phyloP scores from a whole-genome alignment of 805 yeast genomes.

The Suhomyces canberraensis region DNA sequence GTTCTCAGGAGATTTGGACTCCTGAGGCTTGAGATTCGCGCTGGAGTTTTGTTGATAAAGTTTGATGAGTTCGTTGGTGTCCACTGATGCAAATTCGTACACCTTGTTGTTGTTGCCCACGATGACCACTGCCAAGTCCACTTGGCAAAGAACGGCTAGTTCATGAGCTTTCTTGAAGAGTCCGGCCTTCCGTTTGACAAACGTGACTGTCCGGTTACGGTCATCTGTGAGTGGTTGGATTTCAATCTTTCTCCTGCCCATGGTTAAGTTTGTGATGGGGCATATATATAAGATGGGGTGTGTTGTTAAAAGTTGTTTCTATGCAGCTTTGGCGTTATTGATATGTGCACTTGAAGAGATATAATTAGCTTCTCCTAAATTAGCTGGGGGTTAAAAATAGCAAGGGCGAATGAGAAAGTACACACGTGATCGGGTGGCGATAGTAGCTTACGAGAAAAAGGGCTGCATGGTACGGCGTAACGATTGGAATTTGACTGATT shows the following conservation, averaged over 20 bases:
- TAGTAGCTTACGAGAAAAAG: too few species aligned
- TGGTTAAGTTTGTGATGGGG: slow-evolving; percentile 20
- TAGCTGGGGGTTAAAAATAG: background rate
- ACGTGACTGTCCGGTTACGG: slow-evolving; percentile 81
- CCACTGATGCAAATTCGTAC: slow-evolving; percentile 78
- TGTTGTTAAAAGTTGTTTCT: background rate
- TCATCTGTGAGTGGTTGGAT: slow-evolving; percentile 90
- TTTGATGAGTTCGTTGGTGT: slow-evolving; percentile 38
- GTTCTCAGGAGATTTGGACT: slow-evolving; percentile 60
- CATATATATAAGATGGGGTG: background rate
- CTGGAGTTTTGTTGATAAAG: slow-evolving; percentile 10
- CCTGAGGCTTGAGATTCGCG: slow-evolving; percentile 39
- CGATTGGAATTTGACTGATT: too few species aligned
- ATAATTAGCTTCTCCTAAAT: background rate
- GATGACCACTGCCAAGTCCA: slow-evolving; percentile 87
- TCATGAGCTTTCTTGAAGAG: slow-evolving; percentile 84
- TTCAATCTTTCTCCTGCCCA: slow-evolving; percentile 97
- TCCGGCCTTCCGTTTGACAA: slow-evolving; percentile 92
- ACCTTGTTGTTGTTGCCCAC: slow-evolving; percentile 79
- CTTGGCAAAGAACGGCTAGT: slow-evolving; percentile 85
- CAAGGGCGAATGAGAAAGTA: too few species aligned
- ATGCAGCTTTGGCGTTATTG: background rate
- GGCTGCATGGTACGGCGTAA: too few species aligned
- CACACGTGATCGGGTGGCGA: too few species aligned
- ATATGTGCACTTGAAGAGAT: background rate